These are phyloP conservation scores for Zasmidium angulare DNA, from an alignment of 2,329 filamentous ascomycete species.

Conservation along the genomic window DNA sequence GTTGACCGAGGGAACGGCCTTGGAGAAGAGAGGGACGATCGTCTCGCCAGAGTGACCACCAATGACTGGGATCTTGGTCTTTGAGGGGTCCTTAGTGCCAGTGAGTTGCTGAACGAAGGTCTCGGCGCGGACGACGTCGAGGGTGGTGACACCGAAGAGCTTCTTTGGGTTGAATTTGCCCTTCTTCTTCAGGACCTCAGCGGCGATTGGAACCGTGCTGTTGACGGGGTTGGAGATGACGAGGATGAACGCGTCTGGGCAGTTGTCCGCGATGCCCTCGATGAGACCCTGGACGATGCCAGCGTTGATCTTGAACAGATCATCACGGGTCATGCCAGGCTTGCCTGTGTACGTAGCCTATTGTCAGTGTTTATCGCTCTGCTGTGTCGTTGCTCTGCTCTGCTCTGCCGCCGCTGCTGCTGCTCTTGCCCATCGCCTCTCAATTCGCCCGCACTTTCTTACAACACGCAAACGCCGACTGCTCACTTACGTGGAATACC, in stretches of 20 bases:
- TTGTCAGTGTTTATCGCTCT: slow-evolving; percentile 5
- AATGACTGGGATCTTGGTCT: slow-evolving; percentile 85
- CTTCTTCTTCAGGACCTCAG: slow-evolving; percentile 92
- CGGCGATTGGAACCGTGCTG: slow-evolving; percentile 96
- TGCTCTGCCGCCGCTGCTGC: not conserved
- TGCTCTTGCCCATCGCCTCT: slow-evolving; percentile 1
- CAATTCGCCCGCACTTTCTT: not conserved
- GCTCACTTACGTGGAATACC: slow-evolving; percentile 79
- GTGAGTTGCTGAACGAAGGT: slow-evolving; percentile 88
- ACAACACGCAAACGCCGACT: not conserved
- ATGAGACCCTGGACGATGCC: slow-evolving; percentile 94
- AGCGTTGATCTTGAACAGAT: slow-evolving; percentile 99
- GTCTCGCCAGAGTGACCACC: slow-evolving; percentile 98
- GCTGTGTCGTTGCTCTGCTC: slow-evolving; percentile 18
- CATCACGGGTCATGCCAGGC: slow-evolving; percentile 98
- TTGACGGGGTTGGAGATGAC: slow-evolving; percentile 99
- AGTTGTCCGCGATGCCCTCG: slow-evolving; percentile 80
- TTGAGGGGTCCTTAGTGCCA: slow-evolving; percentile 78
- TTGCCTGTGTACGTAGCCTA: slow-evolving; percentile 64
- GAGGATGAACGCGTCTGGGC: slow-evolving; percentile 90
- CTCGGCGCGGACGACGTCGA: slow-evolving; percentile 97
- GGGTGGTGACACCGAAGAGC: slow-evolving; percentile 96
- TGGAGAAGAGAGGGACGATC: slow-evolving; percentile 96
- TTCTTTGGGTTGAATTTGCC: slow-evolving; percentile 92
- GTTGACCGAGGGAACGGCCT: slow-evolving; percentile 73